These are phyloP conservation scores for Cutaneotrichosporon sp. DNA, from an alignment of 1,284 basidiomycete genomes.

Conservation along the genomic window DNA sequence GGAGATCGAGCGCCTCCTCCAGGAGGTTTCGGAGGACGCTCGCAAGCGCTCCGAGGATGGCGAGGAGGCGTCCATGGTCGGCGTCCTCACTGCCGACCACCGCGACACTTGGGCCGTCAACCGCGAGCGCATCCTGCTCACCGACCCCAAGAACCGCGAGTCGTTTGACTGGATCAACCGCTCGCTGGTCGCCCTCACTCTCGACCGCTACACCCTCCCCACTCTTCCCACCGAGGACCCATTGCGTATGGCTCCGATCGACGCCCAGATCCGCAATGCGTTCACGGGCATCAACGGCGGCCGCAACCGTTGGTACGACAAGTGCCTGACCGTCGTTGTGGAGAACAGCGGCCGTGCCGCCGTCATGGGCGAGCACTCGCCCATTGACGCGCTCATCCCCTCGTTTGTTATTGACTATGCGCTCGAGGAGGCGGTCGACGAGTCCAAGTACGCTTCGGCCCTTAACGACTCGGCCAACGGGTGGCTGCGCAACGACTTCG, in stretches of 20 bases:
- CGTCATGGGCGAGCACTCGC: constrained; percentile 88
- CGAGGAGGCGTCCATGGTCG: constrained; percentile 64
- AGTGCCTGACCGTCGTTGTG: constrained; percentile 76
- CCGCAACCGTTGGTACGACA: constrained; percentile 91
- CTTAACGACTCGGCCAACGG: constrained; percentile 35
- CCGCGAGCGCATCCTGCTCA: constrained; percentile 65
- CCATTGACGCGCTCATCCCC: constrained; percentile 87
- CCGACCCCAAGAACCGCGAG: constrained; percentile 65
- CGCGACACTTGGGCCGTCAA: constrained; percentile 82
- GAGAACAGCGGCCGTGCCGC: constrained; percentile 84
- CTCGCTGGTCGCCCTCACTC: constrained; percentile 70
- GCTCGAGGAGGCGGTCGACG: constrained; percentile 64
- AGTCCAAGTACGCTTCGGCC: constrained; percentile 48
- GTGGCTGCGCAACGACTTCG: constrained; percentile 75
- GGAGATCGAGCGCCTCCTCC: constrained; percentile 68
- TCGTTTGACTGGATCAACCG: constrained; percentile 66
- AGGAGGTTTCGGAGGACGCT: constrained; percentile 70
- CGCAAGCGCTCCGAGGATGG: constrained; percentile 58
- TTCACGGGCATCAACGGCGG: constrained; percentile 68
- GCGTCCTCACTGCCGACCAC: constrained; percentile 74
- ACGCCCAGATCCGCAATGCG: constrained; percentile 75
- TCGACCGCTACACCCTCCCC: constrained; percentile 57
- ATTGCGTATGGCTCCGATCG: constrained; percentile 58
- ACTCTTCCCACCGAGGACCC: constrained; percentile 54
- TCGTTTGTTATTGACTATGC: constrained; percentile 86